Base-by-base conservation (phyloP, 2,329 filamentous ascomycete species). In the Sporothrix phasma region DNA sequence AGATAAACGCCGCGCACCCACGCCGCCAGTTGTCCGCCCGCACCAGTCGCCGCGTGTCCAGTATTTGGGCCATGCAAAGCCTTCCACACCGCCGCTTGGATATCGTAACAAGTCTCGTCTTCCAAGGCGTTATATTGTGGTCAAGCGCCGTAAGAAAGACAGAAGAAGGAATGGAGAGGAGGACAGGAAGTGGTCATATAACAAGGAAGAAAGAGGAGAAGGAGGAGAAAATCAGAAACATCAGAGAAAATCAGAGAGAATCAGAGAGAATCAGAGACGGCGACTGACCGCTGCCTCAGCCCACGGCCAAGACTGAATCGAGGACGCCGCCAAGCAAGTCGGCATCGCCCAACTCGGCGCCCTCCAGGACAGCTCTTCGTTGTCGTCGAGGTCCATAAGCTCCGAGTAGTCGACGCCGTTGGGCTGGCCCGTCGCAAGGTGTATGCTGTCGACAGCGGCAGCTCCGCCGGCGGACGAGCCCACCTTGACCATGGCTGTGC, bases 341-440 rank as follows among this genome's bases (percentile, higher is more conserved):
- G 69, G 78, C 77, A 67, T 87, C 84, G 34, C 77, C 73, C 2
- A 69, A 67, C 56, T 82, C 80, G 45, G 80, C 81, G 2, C 86
- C 86, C 56, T 87, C 84, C 86, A 89, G 68, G 78, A 78, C n/a
- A 77, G 22, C 72, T 75, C 74, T 68, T 87, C 83, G 19, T 72
- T 73, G 70, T 87, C 84, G 51, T 59, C 56, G 24, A 84, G 74
- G 8, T 87, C 84, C 82, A 85, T 86, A n/a, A 77, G 72, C 63
- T 86, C 82, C 1, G 75, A 70, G 62, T 80, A 74, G 11, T 72
- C 70, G n/a, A 73, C 67, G 2, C 82, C 82, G 65, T 84, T 85
- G 10, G 78, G 73, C 3, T 80, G 68, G 5, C 37, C 22, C 5
- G 39, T 43, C 41, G 61, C 56, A 1, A 54, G 49, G 6, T 75